Conservation (phyloP, 1,284 basidiomycete species). For the Heterobasidion occidentale region DNA sequence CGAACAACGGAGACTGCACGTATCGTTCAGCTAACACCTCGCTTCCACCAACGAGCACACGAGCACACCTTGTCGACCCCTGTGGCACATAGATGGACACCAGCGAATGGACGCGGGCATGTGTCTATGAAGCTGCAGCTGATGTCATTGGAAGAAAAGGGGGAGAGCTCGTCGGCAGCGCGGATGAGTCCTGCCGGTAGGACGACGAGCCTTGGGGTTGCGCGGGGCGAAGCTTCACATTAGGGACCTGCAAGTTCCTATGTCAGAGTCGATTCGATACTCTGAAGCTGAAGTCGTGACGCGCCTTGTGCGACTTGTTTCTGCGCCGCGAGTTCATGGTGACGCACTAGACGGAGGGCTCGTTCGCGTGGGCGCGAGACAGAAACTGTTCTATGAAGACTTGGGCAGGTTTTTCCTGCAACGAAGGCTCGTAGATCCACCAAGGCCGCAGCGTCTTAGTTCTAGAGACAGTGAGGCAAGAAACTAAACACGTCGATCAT, state of each 20-base stretch:
- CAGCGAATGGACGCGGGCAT: slow-evolving; percentile 5
- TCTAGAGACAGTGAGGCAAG: not conserved
- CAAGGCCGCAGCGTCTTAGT: not conserved
- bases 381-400: no score
- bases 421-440: not conserved
- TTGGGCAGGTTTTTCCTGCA: no score
- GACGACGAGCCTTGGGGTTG: not conserved
- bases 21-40: not conserved
- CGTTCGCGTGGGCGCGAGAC: not conserved
- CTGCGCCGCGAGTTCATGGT: slow-evolving; percentile 1
- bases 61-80: slow-evolving; percentile 62
- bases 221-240: slow-evolving; percentile 3
- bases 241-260: slow-evolving; percentile 4
- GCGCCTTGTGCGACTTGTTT: slow-evolving; percentile 4
- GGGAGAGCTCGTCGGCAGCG: not conserved
- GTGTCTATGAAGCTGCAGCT: slow-evolving; percentile 1
- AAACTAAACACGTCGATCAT: not conserved
- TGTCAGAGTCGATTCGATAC: no score
- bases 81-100: slow-evolving; percentile 52
- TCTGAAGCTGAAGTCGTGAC: not conserved
- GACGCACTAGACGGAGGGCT: not conserved
- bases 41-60: not conserved
- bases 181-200: not conserved
- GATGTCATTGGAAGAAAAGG: not conserved
- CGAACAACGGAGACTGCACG: slow-evolving; percentile 54